These are phyloP conservation scores for Petunia axillaris DNA, from an alignment of 257 asterid species.

Conservation along the genomic window DNA sequence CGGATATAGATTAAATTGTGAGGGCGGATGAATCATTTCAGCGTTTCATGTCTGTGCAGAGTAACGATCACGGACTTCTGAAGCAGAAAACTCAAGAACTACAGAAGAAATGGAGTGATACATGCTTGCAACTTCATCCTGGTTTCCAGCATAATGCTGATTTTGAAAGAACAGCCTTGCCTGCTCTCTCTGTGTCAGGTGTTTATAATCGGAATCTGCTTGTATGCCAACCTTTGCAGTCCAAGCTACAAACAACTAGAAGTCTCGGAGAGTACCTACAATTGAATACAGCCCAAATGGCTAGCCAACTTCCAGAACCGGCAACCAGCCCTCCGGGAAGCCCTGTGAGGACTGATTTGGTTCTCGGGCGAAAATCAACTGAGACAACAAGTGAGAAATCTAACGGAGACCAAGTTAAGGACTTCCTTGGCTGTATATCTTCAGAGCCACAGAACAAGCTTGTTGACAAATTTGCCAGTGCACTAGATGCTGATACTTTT, in stretches of 20 bases:
- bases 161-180: slow-evolving; percentile 43
- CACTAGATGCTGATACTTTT: slow-evolving; percentile 70
- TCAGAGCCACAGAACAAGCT: slow-evolving; percentile 60
- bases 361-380: slow-evolving; percentile 62
- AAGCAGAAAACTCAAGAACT: slow-evolving; percentile 66
- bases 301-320: slow-evolving; percentile 24
- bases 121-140: slow-evolving; percentile 76
- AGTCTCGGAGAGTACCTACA: slow-evolving; percentile 47
- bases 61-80: slow-evolving; percentile 55
- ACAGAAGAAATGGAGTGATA: slow-evolving; percentile 78
- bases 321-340: slow-evolving; percentile 54
- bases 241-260: slow-evolving; percentile 46
- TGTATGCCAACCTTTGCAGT: slow-evolving; percentile 56
- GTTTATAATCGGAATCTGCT: slow-evolving; percentile 56
- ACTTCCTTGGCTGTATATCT: slow-evolving; percentile 69
- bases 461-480: slow-evolving; percentile 57
- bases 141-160: slow-evolving; percentile 52
- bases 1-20: not conserved
- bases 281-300: slow-evolving; percentile 46
- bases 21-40: too few species aligned
- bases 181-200: slow-evolving; percentile 46
- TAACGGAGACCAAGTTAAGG: slow-evolving; percentile 51
- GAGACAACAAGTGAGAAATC: slow-evolving; percentile 42
- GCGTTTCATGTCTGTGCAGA: slow-evolving; percentile 39
- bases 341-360: slow-evolving; percentile 89